Evolutionary conservation across 805 yeast genomes (phyloP), one percentile per base, ranked within the genome.

Genomic region (Candida silvicultrix): DNA sequence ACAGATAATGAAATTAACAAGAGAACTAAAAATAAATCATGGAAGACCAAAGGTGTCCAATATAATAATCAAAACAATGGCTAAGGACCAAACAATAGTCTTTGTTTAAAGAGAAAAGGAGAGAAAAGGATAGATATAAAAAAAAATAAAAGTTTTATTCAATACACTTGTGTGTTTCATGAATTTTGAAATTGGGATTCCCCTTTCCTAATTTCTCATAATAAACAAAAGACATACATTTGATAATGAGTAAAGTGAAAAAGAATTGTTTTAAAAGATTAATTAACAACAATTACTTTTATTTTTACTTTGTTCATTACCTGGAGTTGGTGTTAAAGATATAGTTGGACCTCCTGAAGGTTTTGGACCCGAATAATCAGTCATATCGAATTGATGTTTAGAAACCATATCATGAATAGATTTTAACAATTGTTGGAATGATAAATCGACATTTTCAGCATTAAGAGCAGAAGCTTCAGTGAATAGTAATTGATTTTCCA

Each of bases 381-480:
- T 85, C 63, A 88, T 78, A 62, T 92, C 95, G 51, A 89, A 83
- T 70, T 89, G 96, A 68, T 89, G 96, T 65, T 90, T 85, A 50
- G 92, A 78, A 58, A 92, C 86, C 95, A 89, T 85, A 63, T 92
- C 96, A 68, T 89, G 90, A 58, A 94, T 94, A 58, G 92, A 88
- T 53, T 90, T 88, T 60, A 94, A 80, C 55, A 94, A 78, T 66
- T 90, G 96, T 65, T 89, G 88, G 78, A 94, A 94, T 9, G 97
- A 90, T 54, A 81, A 75, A 64, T 94, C 98, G 48, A 94, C 99
- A 65, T 94, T 94, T 61, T 92, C 95, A 40, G 96, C 84, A 56
- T 88, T 88, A 51, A 94, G 76, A 23, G 98, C 99, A 50, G 95
- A 84, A 15, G 98, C 95, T 73, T 94, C 99, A 40, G 97, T 92